Percentiles rank a stretch among this genome's conserved stretches.
phyloP scores from a whole-genome alignment of 192 early-diverging fungal genomes.

The Coemansia biformis region DNA sequence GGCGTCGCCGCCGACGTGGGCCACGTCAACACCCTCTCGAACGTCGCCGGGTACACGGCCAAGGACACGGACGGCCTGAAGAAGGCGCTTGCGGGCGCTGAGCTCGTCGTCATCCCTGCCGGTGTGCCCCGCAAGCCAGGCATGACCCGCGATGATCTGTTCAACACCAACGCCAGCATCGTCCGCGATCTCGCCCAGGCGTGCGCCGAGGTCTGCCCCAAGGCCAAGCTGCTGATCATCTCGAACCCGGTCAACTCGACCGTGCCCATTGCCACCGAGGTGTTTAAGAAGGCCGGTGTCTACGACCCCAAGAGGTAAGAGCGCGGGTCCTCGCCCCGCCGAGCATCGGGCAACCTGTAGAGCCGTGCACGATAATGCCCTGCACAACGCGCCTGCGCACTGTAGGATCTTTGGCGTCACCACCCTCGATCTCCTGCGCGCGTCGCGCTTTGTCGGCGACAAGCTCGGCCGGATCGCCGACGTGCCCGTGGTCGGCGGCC shows the following conservation, averaged over 20 bases:
- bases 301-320: slow-evolving; percentile 81
- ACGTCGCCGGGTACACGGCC: slow-evolving; percentile 69
- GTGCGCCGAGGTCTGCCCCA: slow-evolving; percentile 72
- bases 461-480: slow-evolving; percentile 66
- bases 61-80: slow-evolving; percentile 69
- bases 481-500: slow-evolving; percentile 90
- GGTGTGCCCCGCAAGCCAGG: slow-evolving; percentile 98
- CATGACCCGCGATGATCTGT: slow-evolving; percentile 98
- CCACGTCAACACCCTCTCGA: slow-evolving; percentile 83
- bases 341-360: neutral
- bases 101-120: slow-evolving; percentile 92
- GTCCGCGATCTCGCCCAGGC: slow-evolving; percentile 75
- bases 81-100: slow-evolving; percentile 65
- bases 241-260: slow-evolving; percentile 97
- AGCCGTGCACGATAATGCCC: neutral
- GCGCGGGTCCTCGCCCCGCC: too few relatives aligned
- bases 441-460: slow-evolving; percentile 89
- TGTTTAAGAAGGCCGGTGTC: slow-evolving; percentile 79
- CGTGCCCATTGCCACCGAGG: slow-evolving; percentile 89
- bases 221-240: slow-evolving; percentile 83
- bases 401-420: slow-evolving; percentile 96
- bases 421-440: slow-evolving; percentile 94
- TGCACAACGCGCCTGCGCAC: slow-evolving; percentile 8
- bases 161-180: slow-evolving; percentile 95
- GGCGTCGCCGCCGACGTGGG: slow-evolving; percentile 95